Evolutionary conservation across 2,329 filamentous ascomycete genomes (phyloP), one percentile per base, ranked within the genome.

Genomic region (Bertia moriformis): DNA sequence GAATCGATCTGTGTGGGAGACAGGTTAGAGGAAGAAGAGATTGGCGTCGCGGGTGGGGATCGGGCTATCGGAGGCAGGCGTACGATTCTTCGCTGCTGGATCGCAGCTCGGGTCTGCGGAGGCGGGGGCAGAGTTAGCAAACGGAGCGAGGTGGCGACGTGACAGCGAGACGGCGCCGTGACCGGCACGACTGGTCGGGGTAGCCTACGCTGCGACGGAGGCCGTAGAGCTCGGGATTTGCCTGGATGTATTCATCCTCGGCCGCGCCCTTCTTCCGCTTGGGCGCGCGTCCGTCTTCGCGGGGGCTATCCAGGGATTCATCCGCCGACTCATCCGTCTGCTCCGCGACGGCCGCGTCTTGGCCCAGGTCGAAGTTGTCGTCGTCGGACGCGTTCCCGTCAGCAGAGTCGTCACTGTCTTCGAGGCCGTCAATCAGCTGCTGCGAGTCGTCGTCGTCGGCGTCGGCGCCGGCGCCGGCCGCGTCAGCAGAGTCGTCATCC

Each of bases 211-310:
- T 98, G 63, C 91, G 76, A 49, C 91, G 78, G 48, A 98, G 69
- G 37, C 91, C 91, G 64, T 96, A 98, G 5, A 98, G 68, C 61
- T 94, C 87, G 35, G 91, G 91, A 52, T 98, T 93, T 53, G 85
- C 83, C 51, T 80, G 73, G 50, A 96, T 94, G 53, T 78, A 88
- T 37, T 87, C 79, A 42, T 91, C 81, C 49, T 91, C 83, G 39
- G 80, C 77, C 27, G 73, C 55, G 53, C 68, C 57, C 47, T 68
- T 60, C 62, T 84, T 82, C 60, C 87, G 81, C 67, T 94, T 94
- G 44, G 91, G 52, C 74, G 75, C 46, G 79, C 83, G 51, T 69
- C 65, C 47, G 70, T 69, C 44, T 69, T 67, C 38, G 63, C n/a
- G n/a, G n/a, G n/a, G n/a, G n/a, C n/a, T n/a, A n/a, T n/a, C n/a